Conservation (phyloP, 345 rosid species). For the Boechera retrofracta region DNA sequence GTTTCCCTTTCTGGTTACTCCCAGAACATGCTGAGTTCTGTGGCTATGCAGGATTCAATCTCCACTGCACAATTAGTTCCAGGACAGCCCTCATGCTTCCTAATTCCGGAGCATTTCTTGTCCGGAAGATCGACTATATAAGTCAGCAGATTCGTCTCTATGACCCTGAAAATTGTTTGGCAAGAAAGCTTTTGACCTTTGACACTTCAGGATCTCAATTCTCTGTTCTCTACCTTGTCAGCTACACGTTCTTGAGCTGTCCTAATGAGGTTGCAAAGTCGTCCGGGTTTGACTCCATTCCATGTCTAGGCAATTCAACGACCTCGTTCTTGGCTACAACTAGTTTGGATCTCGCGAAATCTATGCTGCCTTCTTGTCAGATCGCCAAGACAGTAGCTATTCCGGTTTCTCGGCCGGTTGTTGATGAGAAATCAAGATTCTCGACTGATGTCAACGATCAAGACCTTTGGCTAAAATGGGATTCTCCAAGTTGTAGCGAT, state of each 20-base stretch:
- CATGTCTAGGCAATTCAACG: slow-evolving; percentile 66
- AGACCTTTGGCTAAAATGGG: slow-evolving; percentile 62
- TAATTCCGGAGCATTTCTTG: slow-evolving; percentile 55
- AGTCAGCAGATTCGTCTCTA: slow-evolving; percentile 57
- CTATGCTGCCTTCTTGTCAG: slow-evolving; percentile 51
- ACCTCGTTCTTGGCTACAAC: slow-evolving; percentile 62
- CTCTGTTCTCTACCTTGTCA: slow-evolving; percentile 39
- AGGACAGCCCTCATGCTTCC: slow-evolving; percentile 58
- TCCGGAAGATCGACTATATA: slow-evolving; percentile 58
- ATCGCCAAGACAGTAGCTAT: slow-evolving; percentile 40
- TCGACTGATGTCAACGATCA: slow-evolving; percentile 45
- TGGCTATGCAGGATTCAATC: slow-evolving; percentile 59
- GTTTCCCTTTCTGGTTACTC: slow-evolving; percentile 67
- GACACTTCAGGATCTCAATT: slow-evolving; percentile 70
- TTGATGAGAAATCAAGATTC: slow-evolving; percentile 39
- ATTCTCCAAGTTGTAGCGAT: slow-evolving; percentile 52
- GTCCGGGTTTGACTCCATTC: slow-evolving; percentile 43
- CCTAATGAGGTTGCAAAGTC: slow-evolving; percentile 50
- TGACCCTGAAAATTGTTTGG: slow-evolving; percentile 66
- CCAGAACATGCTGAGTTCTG: slow-evolving; percentile 52
- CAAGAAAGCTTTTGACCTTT: slow-evolving; percentile 55
- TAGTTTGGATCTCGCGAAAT: slow-evolving; percentile 36
- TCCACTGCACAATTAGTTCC: slow-evolving; percentile 48
- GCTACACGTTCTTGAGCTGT: slow-evolving; percentile 71
- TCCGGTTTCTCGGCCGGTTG: slow-evolving; percentile 52